These are phyloP conservation scores for Eucalyptus coolabah DNA, from an alignment of 345 rosid genomes.

Conservation along the genomic window DNA sequence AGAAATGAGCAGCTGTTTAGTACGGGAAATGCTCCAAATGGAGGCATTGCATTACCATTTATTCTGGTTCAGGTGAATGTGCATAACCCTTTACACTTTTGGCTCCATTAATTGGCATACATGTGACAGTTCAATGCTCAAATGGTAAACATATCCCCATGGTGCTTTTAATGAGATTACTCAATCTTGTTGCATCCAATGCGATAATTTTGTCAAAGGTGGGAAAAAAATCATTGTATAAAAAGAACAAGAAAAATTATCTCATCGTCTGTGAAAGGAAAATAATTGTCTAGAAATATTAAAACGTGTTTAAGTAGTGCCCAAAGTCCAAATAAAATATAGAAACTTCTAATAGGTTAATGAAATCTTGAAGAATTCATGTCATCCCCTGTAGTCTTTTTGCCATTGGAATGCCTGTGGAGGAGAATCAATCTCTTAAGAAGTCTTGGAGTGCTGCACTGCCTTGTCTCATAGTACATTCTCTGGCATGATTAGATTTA, in stretches of 20 bases:
- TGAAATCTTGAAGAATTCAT: not conserved
- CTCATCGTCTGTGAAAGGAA: not conserved
- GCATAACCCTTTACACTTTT: not conserved
- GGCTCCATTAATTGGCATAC: not conserved
- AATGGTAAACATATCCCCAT: not conserved
- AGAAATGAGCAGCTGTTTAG: slow-evolving; percentile 76
- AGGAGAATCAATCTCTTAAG: not conserved
- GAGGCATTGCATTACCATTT: slow-evolving; percentile 93
- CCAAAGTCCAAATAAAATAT: not conserved
- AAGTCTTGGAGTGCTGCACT: not conserved
- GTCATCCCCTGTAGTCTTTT: not conserved
- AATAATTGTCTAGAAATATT: not conserved
- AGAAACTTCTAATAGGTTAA: not conserved
- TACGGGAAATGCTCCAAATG: slow-evolving; percentile 72
- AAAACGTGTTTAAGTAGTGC: not conserved
- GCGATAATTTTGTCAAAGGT: not conserved
- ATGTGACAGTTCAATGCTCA: not conserved
- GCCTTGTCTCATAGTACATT: not conserved
- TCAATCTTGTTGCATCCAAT: not conserved
- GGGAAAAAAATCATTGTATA: not conserved
- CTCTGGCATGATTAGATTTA: not conserved
- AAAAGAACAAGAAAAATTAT: not conserved
- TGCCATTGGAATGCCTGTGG: not conserved
- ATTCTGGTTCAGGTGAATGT: slow-evolving; percentile 89
- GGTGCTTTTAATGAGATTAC: not conserved